Evolutionary conservation across 2,329 filamentous ascomycete species (phyloP), one percentile per base, ranked within the genome.

Genomic region (Botryotinia globosa): DNA sequence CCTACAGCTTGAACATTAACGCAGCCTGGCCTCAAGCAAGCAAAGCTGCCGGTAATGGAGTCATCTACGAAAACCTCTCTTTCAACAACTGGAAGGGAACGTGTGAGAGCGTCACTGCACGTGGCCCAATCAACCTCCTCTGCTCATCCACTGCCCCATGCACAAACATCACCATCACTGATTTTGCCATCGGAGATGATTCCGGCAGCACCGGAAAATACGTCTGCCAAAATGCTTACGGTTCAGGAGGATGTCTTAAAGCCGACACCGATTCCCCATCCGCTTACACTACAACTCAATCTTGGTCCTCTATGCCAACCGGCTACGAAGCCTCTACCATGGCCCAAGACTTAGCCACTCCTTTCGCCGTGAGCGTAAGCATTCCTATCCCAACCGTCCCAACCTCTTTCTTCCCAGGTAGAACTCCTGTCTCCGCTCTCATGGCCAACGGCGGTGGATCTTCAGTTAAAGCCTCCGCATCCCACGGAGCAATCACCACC

Each of bases 31-130:
- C 85, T 76, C 89, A 87, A 87, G 78, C 79, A 44, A 82, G n/a
- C 42, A 34, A 22, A 29, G 78, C 81, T 4, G 75, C 78, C 1
- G 88, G 88, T 37, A 76, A 84, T 74, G 88, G 88, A 44, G 85
- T 89, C 12, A 79, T 84, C 73, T 83, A 87, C 61, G 82, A 76
- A 76, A 86, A 88, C 80, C 82, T 90, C 76, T 85, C 83, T 3
- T 83, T 88, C 78, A 83, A 79, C 44, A 85, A 87, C 79, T 90
- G 87, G 88, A 85, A 84, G 72, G 88, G 87, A 51, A 87, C 85
- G 3, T 83, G 84, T 71, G 78, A 82, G 4, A 81, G 88, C 74
- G 88, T 87, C 32, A 78, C 79, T 7, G 73, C 83, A 70, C 84
- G 88, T 34, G 86, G 85, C 0, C 87, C 87, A 2, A 82, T 90